Percentiles rank a stretch among this genome's conserved stretches.
These are phyloP conservation scores for Mycena pura DNA, from an alignment of 768 basidiomycete species.

Conservation along the genomic window DNA sequence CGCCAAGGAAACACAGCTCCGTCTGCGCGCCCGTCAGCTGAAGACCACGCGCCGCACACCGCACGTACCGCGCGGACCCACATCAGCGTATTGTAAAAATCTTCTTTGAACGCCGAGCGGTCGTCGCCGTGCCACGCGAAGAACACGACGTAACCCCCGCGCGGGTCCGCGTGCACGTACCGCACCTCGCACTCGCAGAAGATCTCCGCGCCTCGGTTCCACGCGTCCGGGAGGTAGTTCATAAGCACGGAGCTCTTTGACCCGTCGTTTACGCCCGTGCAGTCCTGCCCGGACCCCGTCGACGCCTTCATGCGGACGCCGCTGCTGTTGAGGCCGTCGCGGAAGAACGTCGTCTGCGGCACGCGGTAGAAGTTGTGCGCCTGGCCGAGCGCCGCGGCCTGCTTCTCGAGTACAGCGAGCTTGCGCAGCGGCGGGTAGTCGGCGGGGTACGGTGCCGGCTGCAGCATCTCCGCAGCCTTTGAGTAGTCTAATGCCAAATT, in stretches of 20 bases:
- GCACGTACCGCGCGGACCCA: conserved; percentile 27
- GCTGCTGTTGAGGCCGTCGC: conserved; percentile 25
- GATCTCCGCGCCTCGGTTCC: conserved; percentile 32
- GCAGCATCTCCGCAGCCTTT: conserved; percentile 25
- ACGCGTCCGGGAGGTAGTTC: conserved; percentile 30
- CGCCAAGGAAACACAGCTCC: conserved; percentile 27
- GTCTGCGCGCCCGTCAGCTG: conserved; percentile 9
- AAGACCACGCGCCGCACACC: background rate
- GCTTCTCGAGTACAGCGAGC: conserved; percentile 24
- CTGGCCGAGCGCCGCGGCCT: conserved; percentile 21
- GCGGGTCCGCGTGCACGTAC: conserved; percentile 19
- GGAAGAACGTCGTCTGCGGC: conserved; percentile 29
- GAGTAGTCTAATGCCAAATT: conserved; percentile 21
- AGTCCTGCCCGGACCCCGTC: conserved; percentile 26
- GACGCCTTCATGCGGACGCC: conserved; percentile 31
- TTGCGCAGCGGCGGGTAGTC: conserved; percentile 25
- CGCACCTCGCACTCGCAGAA: conserved; percentile 33
- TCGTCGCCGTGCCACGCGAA: conserved; percentile 28
- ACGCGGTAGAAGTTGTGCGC: conserved; percentile 26
- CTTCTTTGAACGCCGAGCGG: conserved; percentile 23
- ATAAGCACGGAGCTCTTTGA: conserved; percentile 26
- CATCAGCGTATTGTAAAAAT: conserved; percentile 22
- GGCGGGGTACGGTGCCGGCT: conserved; percentile 23
- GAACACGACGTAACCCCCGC: conserved; percentile 22
- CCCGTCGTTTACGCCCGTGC: conserved; percentile 30